Evolutionary conservation across 768 basidiomycete species (phyloP), one percentile per base, ranked within the genome.

Genomic region (Paxillus involutus): DNA sequence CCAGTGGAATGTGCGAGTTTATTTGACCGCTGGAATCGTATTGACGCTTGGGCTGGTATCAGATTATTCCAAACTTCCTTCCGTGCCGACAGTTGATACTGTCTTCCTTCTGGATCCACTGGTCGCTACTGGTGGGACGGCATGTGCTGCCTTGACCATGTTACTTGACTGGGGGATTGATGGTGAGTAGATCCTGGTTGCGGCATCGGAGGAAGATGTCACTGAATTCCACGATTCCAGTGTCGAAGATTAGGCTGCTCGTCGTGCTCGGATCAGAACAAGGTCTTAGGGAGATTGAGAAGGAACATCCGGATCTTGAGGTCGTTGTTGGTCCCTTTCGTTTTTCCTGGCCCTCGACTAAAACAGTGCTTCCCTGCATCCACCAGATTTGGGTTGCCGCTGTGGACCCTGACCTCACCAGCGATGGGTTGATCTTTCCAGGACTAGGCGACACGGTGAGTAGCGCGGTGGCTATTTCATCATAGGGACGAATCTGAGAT

Each of bases 71-170:
- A 95, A 95, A 73, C 78, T 96, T 35, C 94, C 94, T 12, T 73
- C 83, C 36, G 73, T 75, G 9, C 84, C 88, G 4, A 84, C 87
- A 0, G 82, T 95, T 13, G 95, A 98, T 64, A 71, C 81, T 39
- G 85, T 94, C n/a, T 92, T 85, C 73, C 75, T 98, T 21, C 77
- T 98, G 30, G 96, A 98, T 61, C 96, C 96, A 16, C 73, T 98
- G 32, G 86, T 98, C 62, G 96, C 96, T 0, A 98, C 96, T 3
- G 96, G 94, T 48, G 91, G 93, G 11, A 98, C 96, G 4, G 93
- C 91, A 3, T 80, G 81, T 57, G 94, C 96, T 16, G 95, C 95
- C 9, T 68, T 98, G 51, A 64, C 80, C 47, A 98, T 97, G 92
- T 79, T 96, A 49, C 62, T 78, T 2, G 92, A 92, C 50, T 92